Conservation (phyloP, 331 rosid species). For the Quercus phellos region DNA sequence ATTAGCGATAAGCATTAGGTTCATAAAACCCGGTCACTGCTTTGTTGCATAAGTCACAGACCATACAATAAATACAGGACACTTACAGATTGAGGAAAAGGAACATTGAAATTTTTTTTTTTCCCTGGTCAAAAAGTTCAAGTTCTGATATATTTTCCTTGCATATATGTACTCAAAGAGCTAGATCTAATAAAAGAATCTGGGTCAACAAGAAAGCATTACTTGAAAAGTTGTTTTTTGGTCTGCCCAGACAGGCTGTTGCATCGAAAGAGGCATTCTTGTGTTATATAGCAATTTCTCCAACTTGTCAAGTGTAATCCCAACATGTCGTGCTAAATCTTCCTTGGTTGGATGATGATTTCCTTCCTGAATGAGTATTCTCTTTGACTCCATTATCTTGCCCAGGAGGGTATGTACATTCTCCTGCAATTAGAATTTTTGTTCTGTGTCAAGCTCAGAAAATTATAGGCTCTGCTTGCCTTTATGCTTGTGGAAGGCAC, state of each 20-base stretch:
- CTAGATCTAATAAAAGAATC: not conserved
- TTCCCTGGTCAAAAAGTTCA: not conserved
- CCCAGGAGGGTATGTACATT: conserved; percentile 56
- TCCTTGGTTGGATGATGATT: conserved; percentile 63
- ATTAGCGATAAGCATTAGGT: not conserved
- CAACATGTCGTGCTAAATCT: conserved; percentile 59
- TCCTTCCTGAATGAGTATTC: conserved; percentile 56
- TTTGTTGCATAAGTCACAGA: not conserved
- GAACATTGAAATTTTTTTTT: not conserved
- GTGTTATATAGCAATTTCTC: conserved; percentile 46
- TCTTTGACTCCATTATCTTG: conserved; percentile 67
- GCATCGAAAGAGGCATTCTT: conserved; percentile 74
- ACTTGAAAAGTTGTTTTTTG: conserved; percentile 81
- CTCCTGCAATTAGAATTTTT: conserved; percentile 47
- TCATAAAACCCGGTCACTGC: not conserved
- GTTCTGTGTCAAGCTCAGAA: not conserved
- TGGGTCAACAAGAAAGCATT: conserved; percentile 15
- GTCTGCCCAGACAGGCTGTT: conserved; percentile 73
- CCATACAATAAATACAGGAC: not conserved
- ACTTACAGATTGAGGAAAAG: not conserved
- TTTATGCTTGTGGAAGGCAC: too few species aligned
- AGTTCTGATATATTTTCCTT: not conserved
- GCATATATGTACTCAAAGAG: not conserved
- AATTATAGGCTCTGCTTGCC: too few species aligned
- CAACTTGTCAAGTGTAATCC: conserved; percentile 58